Evolutionary conservation across 2,329 filamentous ascomycete genomes (phyloP), one percentile per base, ranked within the genome.

Genomic region (Aspergillus bombycis): DNA sequence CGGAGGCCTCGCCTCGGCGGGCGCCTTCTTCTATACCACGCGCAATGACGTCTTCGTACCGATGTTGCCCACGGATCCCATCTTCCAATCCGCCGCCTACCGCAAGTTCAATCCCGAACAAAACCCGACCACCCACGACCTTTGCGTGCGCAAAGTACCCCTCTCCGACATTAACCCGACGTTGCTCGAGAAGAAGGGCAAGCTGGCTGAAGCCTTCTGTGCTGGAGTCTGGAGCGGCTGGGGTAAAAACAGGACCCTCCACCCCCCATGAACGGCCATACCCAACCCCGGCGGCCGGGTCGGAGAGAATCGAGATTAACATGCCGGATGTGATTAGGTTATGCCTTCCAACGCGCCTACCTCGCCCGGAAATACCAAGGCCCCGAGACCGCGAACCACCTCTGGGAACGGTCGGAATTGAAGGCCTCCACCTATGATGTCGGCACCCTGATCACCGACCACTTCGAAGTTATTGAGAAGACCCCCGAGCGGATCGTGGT

Each of bases 391-490:
- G 79, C 82, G 2, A 71, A 80, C 54, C 86, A 91, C 66, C 83
- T 91, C 1, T 92, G 89, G 88, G 82, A 83, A 2, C 78, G 74
- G 3, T 76, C 82, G 12, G 82, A 88, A 58, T 83, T 92, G 1
- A 74, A 81, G 7, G 69, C 77, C n/a, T 86, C 81, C 62, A 81
- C 68, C 11, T 92, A 91, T 72, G 84, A 88, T 23, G 80, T 84
- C 45, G 89, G 89, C 38, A 90, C 89, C 1, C 73, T 81, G 46
- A 85, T 92, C 62, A 90, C 87, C 3, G 88, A 92, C 72, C 89
- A 92, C 75, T 92, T 92, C 71, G 88, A 91, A 74, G 88, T 92
- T 0, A 79, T 92, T 1, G 85, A 88, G 59, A 89, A 89, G 77
- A 88, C 85, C 0, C 79, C 84, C 0, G 82, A 82, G 8, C 80